Conservation (phyloP, 108 stramenopile species). For the Nitzschia inconspicua region DNA sequence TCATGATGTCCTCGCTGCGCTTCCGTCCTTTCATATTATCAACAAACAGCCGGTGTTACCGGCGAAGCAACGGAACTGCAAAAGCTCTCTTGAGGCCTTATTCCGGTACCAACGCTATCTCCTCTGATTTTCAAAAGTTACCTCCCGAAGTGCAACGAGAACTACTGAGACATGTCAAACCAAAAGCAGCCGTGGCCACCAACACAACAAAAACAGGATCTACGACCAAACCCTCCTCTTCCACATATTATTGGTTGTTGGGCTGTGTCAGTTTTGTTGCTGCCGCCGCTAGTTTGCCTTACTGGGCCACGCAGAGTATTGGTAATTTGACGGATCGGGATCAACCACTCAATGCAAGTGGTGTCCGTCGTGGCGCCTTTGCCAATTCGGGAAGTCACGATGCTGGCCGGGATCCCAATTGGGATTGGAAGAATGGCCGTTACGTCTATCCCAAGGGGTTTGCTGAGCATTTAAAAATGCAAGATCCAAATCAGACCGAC, state of each 20-base stretch:
- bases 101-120: too few relatives aligned
- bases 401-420: slow-evolving; percentile 80
- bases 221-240: not conserved
- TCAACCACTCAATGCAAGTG: slow-evolving; percentile 50
- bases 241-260: slow-evolving; percentile 11
- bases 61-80: too few relatives aligned
- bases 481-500: slow-evolving; percentile 52
- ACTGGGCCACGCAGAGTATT: slow-evolving; percentile 37
- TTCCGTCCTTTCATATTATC: too few relatives aligned
- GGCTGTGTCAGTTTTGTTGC: slow-evolving; percentile 30
- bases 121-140: slow-evolving; percentile 63
- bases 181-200: slow-evolving; percentile 9
- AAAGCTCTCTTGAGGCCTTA: too few relatives aligned
- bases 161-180: slow-evolving; percentile 61
- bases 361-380: slow-evolving; percentile 76
- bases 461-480: slow-evolving; percentile 50
- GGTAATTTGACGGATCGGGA: slow-evolving; percentile 50
- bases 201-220: not conserved
- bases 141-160: slow-evolving; percentile 69
- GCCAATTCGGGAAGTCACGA: slow-evolving; percentile 66
- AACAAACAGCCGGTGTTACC: too few relatives aligned
- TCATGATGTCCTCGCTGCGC: too few relatives aligned
- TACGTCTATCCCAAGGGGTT: slow-evolving; percentile 60
- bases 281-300: slow-evolving; percentile 32
- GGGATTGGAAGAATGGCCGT: slow-evolving; percentile 69